Base-by-base conservation (phyloP, 768 basidiomycete genomes). In the Lyophyllum semitale region DNA sequence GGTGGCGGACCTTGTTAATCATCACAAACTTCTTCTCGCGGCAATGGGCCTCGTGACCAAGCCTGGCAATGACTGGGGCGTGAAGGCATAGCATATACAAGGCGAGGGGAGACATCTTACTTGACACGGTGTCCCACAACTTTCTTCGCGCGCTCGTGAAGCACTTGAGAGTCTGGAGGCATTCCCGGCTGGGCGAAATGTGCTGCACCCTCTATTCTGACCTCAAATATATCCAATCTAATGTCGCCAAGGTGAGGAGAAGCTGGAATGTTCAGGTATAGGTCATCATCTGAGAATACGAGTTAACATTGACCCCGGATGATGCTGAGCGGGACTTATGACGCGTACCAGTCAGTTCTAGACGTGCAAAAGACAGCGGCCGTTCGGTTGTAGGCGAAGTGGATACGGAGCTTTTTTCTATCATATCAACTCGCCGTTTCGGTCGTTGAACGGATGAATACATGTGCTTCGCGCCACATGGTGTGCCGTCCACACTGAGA, bases 141-240 rank as follows among this genome's bases (percentile, higher is more conserved):
- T 30, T 51, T 57, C 38, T 57, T 57, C n/a, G 55, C 52, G 8
- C 45, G 45, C 37, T 57, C 55, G 33, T 57, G 55, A 26, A 57
- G 49, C n/a, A 57, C 5, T 9, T 51, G 55, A n/a, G 8, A 18
- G 9, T 57, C 50, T 5, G 45, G 54, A 1, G 48, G 55, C 22
- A 57, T 51, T 3, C 40, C 44, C 17, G 55, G 51, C 15, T 52
- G 55, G 12, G 44, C 33, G 22, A 57, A 57, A 17, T 33, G 17
- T 9, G 46, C 42, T 17, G 11, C n/a, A 1, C 45, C 38, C 25
- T 22, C 29, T 11, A 52, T 52, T 4, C 23, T 26, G 3, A 47
- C 55, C n/a, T 57, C 46, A 17, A 57, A 52, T 25, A 57, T 48
- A 41, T 51, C 55, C 32, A 57, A 25, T 17, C 55, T 29, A 25